Base-by-base conservation (phyloP, 1,284 basidiomycete genomes). In the Cryptococcus sp. region DNA sequence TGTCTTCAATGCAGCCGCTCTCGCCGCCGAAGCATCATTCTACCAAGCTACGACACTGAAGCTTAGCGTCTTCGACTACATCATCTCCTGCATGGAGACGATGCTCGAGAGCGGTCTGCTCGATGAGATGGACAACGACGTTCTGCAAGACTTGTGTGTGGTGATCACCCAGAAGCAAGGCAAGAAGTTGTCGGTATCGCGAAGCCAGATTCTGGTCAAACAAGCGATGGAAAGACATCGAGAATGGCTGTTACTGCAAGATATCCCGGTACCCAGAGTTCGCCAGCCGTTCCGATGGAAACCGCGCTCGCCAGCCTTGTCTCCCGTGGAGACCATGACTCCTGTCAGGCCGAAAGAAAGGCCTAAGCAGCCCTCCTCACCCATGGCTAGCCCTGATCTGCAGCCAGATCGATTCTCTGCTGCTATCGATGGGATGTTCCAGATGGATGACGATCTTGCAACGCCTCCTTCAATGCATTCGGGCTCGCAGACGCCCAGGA, bases 1-100 rank as follows among this genome's bases (percentile, higher is more conserved):
- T 58, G 82, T 88, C 51, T 82, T 85, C 73, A 98, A 96, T 58
- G 89, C 88, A 0, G 89, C 87, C 54, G 86, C 88, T 55, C 81
- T 98, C 25, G 86, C 97, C 38, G 80, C 86, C 35, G 91, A 97
- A 49, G 92, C 93, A 0, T 84, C 87, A 0, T 86, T 90, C 72
- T 90, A 88, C 78, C 83, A 93, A 66, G 89, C 89, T 1, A 75
- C 79, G 17, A 83, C 85, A 5, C 85, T 99, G 54, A 84, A 87
- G 30, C 82, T 85, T 22, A 85, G 87, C 50, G 82, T 94, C 17
- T 90, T 94, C 74, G 84, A 84, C 45, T 98, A 94, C 77, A 88
- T 94, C 66, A 81, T 85, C 2, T 84, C 85, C 58, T 93, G 91
- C 71, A 83, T 97, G 81, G 96, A 99, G 75, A 87, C 88, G 0